These are phyloP conservation scores for Cichorium intybus DNA, from an alignment of 140 eudicot species.

Conservation along the genomic window DNA sequence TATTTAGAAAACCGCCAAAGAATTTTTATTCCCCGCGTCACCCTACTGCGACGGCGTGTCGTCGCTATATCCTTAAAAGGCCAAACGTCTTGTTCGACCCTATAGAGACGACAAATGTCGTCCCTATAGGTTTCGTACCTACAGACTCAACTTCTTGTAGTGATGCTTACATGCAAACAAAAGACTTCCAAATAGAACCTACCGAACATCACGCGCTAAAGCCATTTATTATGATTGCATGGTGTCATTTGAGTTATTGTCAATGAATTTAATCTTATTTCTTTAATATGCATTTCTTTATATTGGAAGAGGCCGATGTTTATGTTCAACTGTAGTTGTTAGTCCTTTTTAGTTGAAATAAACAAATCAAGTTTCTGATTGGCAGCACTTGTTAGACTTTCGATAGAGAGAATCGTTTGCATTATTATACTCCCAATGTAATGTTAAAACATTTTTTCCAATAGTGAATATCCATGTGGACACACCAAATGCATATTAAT, in stretches of 20 bases:
- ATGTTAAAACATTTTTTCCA: background rate
- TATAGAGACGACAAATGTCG: no score
- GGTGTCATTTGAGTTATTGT: constrained; percentile 17
- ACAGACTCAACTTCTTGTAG: no score
- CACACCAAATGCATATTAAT: background rate
- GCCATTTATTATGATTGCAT: constrained; percentile 25
- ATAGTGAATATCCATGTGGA: constrained; percentile 1
- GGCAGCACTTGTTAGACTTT: constrained; percentile 17
- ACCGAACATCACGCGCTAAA: constrained; percentile 26
- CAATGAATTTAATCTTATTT: constrained; percentile 1
- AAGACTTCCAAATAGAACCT: background rate
- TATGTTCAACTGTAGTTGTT: constrained; percentile 30
- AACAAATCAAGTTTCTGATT: constrained; percentile 15
- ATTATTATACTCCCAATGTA: background rate
- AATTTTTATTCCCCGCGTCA: no score
- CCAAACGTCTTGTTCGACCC: no score
- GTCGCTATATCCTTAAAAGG: no score
- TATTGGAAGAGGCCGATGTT: background rate
- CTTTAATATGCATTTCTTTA: background rate
- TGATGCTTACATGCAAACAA: no score
- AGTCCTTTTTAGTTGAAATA: constrained; percentile 15
- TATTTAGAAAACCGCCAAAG: no score
- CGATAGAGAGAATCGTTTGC: constrained; percentile 3
- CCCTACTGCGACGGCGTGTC: no score
- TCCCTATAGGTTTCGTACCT: no score